Evolutionary conservation across 2,329 filamentous ascomycete species (phyloP), one percentile per base, ranked within the genome.

Genomic region (Magnaporthiopsis poae): DNA sequence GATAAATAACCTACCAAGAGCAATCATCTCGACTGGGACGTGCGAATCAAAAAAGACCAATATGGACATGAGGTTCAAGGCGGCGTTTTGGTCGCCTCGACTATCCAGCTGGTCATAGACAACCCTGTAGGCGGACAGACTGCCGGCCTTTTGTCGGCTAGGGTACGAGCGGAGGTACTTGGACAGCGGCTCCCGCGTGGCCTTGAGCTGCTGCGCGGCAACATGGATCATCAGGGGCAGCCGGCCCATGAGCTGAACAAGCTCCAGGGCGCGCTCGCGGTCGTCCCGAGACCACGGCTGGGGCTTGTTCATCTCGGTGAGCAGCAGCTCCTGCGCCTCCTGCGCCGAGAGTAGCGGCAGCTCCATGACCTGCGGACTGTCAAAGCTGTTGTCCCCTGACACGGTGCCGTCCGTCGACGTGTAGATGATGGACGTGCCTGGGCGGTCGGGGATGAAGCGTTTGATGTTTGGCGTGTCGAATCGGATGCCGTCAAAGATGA

Each of bases 171-270:
- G 80, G n/a, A 87, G 76, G 68, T 88, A 90, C 69, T 80, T 85
- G 0, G 84, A 82, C 3, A 90, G 77, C 0, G 87, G 85, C 69
- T 88, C 87, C 25, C 81, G 78, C 0, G 85, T 87, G 2, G 83
- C 82, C 66, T 84, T 86, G 18, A 90, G 77, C 46, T 87, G 81
- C 69, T 86, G 82, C 0, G 86, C 86, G 1, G 88, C 84, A 0
- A 87, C 84, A 70, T 90, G 87, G 27, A 91, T 88, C 69, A 88
- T 88, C 8, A 90, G 77, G 0, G 88, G 88, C 18, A 90, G 77
- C 66, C 85, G 82, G 29, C 86, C 86, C 77, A 90, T 86, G 62
- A 87, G 75, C 61, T 83, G 80, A 1, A 90, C 87, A 21, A 90
- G 72, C 67, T 89, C 83, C n/a, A 79, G 80, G 0, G 87, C 86